Conservation (phyloP, 768 basidiomycete genomes). For the Hemileccinum rubropunctum region DNA sequence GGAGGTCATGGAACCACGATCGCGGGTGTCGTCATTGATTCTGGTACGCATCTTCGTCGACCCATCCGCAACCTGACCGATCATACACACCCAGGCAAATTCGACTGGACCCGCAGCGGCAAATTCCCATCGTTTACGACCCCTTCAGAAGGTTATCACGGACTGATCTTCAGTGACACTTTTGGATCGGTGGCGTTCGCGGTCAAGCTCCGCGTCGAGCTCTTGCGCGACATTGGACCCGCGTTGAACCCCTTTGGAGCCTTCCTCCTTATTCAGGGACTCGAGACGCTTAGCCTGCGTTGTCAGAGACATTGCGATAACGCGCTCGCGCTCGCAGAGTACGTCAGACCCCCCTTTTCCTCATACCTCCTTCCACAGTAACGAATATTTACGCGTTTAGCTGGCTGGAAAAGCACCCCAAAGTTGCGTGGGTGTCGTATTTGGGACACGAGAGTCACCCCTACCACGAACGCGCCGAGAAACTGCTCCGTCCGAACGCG, state of each 20-base stretch:
- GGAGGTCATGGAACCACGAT: conserved; percentile 67
- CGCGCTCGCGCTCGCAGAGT: conserved; percentile 49
- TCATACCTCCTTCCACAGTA: too few relatives aligned
- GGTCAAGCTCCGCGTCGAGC: conserved; percentile 49
- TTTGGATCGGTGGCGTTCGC: conserved; percentile 53
- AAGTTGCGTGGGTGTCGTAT: conserved; percentile 77
- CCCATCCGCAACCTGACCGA: neutral
- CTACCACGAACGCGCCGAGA: conserved; percentile 56
- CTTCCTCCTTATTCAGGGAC: conserved; percentile 56
- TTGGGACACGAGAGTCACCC: conserved; percentile 63
- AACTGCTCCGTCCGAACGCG: conserved; percentile 47
- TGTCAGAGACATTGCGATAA: conserved; percentile 58
- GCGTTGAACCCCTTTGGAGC: conserved; percentile 54
- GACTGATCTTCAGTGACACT: conserved; percentile 46
- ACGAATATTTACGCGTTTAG: neutral
- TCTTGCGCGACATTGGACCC: conserved; percentile 52
- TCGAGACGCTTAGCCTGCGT: conserved; percentile 62
- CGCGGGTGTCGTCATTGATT: conserved; percentile 60
- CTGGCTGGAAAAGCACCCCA: conserved; percentile 62
- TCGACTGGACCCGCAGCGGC: conserved; percentile 52
- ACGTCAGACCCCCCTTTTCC: conserved; percentile 4
- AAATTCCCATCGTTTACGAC: conserved; percentile 56
- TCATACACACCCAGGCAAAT: conserved; percentile 41
- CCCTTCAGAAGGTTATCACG: conserved; percentile 58
- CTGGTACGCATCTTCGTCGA: conserved; percentile 36